Conservation (phyloP, 2,329 filamentous ascomycete species). For the Fonsecaea multimorphosa region DNA sequence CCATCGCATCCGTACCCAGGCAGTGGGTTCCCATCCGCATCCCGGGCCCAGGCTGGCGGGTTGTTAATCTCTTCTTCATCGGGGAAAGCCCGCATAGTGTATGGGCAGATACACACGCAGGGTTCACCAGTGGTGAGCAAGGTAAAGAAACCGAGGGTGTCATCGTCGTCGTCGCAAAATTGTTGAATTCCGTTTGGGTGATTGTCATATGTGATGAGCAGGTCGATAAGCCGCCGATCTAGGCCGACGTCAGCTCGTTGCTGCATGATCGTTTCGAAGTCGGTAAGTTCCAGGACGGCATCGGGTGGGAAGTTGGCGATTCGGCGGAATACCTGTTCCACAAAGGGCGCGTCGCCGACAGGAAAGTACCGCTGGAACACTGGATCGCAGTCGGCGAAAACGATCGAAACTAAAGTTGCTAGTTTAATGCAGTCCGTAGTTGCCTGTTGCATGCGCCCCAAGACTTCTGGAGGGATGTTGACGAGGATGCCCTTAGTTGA, state of each 20-base stretch:
- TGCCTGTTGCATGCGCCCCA: background rate
- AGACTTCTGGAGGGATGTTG: background rate
- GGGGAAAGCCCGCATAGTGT: background rate
- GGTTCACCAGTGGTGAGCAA: background rate
- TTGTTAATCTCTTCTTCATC: background rate
- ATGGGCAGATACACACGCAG: background rate
- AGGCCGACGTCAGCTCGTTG: background rate
- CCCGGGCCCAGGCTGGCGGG: background rate
- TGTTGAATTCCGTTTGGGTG: background rate
- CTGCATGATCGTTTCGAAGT: background rate
- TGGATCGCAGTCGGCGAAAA: background rate
- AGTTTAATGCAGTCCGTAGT: background rate
- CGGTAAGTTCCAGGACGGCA: background rate
- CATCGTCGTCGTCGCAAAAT: background rate
- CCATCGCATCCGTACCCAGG: background rate
- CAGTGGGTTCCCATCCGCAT: background rate
- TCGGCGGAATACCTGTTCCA: background rate
- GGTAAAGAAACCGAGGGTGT: background rate
- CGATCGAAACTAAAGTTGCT: background rate
- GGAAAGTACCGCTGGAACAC: constrained; percentile 1
- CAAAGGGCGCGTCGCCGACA: background rate
- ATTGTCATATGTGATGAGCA: background rate
- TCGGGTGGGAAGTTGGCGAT: background rate
- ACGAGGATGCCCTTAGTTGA: background rate
- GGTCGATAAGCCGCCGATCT: background rate